Percentiles rank a stretch among this genome's conserved stretches.
Evolutionary conservation across 2,329 filamentous ascomycete genomes (phyloP).

Genomic region (Penicillium sp.): DNA sequence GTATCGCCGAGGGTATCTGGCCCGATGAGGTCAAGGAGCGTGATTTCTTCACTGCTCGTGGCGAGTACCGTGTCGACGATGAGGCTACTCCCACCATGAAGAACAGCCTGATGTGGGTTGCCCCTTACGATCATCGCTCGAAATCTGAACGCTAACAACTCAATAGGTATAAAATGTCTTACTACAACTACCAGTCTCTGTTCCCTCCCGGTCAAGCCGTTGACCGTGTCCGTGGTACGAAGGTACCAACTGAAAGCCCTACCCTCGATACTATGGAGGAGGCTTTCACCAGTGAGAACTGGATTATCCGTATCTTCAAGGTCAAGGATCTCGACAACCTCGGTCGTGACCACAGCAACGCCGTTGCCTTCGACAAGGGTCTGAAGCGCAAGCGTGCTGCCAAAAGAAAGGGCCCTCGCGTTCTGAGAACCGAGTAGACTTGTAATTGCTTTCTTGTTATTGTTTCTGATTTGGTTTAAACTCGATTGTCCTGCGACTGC

Average conservation of each 20-base stretch:
- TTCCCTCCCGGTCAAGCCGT: constrained; percentile 89
- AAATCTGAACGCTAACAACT: constrained; percentile 6
- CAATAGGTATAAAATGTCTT: constrained; percentile 98
- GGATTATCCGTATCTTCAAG: constrained; percentile 99
- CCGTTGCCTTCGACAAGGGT: constrained; percentile 53
- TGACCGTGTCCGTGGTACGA: constrained; percentile 82
- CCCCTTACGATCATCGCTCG: background rate
- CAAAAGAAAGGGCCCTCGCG: constrained; percentile 45
- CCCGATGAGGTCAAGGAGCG: constrained; percentile 98
- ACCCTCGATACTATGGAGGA: constrained; percentile 88
- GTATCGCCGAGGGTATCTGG: constrained; percentile 99
- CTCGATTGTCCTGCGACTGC: constrained; percentile 7
- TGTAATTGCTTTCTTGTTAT: constrained; percentile 8
- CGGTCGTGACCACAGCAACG: constrained; percentile 77
- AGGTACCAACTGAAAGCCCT: constrained; percentile 80
- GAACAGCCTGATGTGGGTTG: constrained; percentile 92
- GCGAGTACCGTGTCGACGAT: constrained; percentile 94
- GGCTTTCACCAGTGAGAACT: constrained; percentile 98
- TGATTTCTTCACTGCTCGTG: constrained; percentile 88
- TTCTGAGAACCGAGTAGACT: constrained; percentile 45
- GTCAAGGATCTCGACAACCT: constrained; percentile 98
- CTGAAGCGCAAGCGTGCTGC: constrained; percentile 53
- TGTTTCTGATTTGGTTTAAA: constrained; percentile 12
- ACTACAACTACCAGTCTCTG: constrained; percentile 92
- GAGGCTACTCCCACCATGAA: constrained; percentile 95